Evolutionary conservation across 2,329 filamentous ascomycete species (phyloP).

Genomic region (Triangularia verruculosa): DNA sequence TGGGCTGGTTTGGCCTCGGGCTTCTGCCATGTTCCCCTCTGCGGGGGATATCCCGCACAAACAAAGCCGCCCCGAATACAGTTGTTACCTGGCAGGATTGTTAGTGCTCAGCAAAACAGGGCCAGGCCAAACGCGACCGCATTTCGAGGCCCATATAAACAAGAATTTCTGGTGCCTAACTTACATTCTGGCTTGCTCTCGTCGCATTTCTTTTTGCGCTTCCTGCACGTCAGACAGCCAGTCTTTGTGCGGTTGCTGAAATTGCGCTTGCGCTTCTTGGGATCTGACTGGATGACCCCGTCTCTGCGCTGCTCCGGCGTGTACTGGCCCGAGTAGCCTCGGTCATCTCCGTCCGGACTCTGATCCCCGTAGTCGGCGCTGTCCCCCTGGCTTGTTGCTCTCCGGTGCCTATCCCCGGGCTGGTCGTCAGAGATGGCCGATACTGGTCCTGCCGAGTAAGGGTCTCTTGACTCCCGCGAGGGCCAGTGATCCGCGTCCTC

Average conservation of each 20-base stretch:
- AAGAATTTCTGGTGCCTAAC: slow-evolving; percentile 34
- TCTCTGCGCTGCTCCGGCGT: slow-evolving; percentile 49
- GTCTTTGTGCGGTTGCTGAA: slow-evolving; percentile 97
- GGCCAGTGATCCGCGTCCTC: slow-evolving; percentile 51
- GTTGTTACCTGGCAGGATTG: slow-evolving; percentile 64
- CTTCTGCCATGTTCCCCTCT: slow-evolving; percentile 75
- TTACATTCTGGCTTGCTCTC: slow-evolving; percentile 89
- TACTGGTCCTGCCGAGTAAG: slow-evolving; percentile 43
- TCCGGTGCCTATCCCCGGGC: slow-evolving; percentile 43
- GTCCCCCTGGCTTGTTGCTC: slow-evolving; percentile 45
- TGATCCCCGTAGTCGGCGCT: slow-evolving; percentile 50
- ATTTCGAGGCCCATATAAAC: slow-evolving; percentile 21
- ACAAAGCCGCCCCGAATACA: slow-evolving; percentile 86
- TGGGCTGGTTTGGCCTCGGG: slow-evolving; percentile 65
- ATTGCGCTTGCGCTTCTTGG: slow-evolving; percentile 70
- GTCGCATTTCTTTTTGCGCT: slow-evolving; percentile 97
- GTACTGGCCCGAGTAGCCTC: slow-evolving; percentile 43
- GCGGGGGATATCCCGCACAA: slow-evolving; percentile 86
- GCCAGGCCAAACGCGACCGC: slow-evolving; percentile 17
- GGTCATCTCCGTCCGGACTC: slow-evolving; percentile 55
- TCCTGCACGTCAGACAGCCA: slow-evolving; percentile 86
- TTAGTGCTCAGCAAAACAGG: slow-evolving; percentile 17
- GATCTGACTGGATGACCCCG: slow-evolving; percentile 53
- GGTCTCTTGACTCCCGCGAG: slow-evolving; percentile 45
- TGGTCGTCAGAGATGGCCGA: slow-evolving; percentile 51